These are phyloP conservation scores for Trypanosoma grayi DNA, from an alignment of 208 protist species.

Conservation along the genomic window DNA sequence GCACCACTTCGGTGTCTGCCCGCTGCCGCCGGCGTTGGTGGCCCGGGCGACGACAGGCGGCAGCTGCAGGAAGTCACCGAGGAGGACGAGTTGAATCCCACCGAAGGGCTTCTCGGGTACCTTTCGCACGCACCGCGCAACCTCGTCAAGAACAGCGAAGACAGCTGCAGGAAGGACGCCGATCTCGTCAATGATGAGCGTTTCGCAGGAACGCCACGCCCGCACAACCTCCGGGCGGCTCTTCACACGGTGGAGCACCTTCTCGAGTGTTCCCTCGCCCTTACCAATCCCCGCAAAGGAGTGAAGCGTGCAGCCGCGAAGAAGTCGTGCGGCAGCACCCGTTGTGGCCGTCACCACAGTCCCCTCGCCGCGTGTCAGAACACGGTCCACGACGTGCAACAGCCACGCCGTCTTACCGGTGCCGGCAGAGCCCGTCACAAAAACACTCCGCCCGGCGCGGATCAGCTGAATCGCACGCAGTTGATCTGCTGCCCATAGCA, in stretches of 20 bases:
- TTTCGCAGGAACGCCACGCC: slow-evolving; percentile 22
- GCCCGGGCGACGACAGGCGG: slow-evolving; percentile 17
- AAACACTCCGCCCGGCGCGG: slow-evolving; percentile 52
- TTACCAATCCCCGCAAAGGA: slow-evolving; percentile 44
- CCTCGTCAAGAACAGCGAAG: slow-evolving; percentile 29
- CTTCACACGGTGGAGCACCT: slow-evolving; percentile 21
- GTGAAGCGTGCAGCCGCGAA: slow-evolving; percentile 44
- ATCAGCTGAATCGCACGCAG: slow-evolving; percentile 40
- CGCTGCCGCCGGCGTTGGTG: neutral
- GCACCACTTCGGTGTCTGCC: slow-evolving; percentile 47
- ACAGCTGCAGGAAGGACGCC: slow-evolving; percentile 23
- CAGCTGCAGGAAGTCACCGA: slow-evolving; percentile 56
- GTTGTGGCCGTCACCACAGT: slow-evolving; percentile 36
- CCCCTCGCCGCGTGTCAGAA: slow-evolving; percentile 22
- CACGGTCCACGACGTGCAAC: slow-evolving; percentile 36
- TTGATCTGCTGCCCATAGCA: slow-evolving; percentile 49
- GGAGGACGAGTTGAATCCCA: slow-evolving; percentile 42
- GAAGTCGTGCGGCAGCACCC: slow-evolving; percentile 30
- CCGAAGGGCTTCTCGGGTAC: slow-evolving; percentile 38
- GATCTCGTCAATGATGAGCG: slow-evolving; percentile 61
- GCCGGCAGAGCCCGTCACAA: slow-evolving; percentile 74
- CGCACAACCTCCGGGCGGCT: slow-evolving; percentile 25
- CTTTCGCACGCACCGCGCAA: slow-evolving; percentile 28
- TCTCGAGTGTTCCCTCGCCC: slow-evolving; percentile 27
- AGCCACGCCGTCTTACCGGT: slow-evolving; percentile 85